Conservation (phyloP, 2,329 filamentous ascomycete genomes). For the Diplocarpon mali region DNA sequence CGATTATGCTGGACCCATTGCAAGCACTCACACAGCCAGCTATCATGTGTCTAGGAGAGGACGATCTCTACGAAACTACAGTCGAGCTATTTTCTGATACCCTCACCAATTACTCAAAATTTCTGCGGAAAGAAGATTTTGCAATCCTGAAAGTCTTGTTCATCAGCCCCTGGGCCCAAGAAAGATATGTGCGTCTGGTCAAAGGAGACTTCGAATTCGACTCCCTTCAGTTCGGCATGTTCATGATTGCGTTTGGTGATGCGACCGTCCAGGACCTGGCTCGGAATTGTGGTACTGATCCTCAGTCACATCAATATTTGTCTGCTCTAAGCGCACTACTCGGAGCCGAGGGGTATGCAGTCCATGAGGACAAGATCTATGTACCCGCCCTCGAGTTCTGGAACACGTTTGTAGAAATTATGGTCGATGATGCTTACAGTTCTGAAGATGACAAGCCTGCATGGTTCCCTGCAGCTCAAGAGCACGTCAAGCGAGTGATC, state of each 20-base stretch:
- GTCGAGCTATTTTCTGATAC: constrained; percentile 56
- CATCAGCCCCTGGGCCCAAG: constrained; percentile 45
- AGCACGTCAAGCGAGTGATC: constrained; percentile 51
- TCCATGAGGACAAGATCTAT: constrained; percentile 65
- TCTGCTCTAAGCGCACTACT: constrained; percentile 53
- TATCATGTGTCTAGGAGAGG: constrained; percentile 48
- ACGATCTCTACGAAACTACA: constrained; percentile 46
- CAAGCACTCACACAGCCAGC: constrained; percentile 47
- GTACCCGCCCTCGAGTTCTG: constrained; percentile 68
- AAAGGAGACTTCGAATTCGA: constrained; percentile 53
- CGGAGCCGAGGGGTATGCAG: constrained; percentile 52
- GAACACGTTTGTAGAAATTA: constrained; percentile 62
- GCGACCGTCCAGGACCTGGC: constrained; percentile 51
- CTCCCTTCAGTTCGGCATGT: constrained; percentile 51
- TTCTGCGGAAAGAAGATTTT: constrained; percentile 50
- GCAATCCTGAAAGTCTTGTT: constrained; percentile 47
- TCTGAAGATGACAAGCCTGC: constrained; percentile 36
- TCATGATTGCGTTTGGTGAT: constrained; percentile 60
- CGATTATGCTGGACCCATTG: constrained; percentile 46
- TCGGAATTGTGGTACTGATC: constrained; percentile 36
- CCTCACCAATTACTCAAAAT: constrained; percentile 51
- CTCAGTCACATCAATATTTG: constrained; percentile 40
- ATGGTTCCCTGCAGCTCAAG: constrained; percentile 49
- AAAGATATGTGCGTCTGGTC: constrained; percentile 43
- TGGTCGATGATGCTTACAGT: constrained; percentile 43